Evolutionary conservation across 2,329 filamentous ascomycete genomes (phyloP).

Genomic region (Saccharata proteae): DNA sequence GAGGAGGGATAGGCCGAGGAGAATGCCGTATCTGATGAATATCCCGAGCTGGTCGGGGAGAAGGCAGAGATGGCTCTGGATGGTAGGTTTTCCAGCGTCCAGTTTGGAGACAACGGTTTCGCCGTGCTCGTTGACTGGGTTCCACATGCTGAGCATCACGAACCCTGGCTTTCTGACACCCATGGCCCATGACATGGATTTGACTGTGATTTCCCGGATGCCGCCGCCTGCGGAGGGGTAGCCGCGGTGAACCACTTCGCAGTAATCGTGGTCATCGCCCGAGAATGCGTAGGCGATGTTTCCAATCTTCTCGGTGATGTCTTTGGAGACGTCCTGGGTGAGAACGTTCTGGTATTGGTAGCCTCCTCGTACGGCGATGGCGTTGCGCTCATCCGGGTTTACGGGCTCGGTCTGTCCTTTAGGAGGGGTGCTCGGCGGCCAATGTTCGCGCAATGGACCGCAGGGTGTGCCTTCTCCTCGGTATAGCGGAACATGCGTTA

Average conservation of each 20-base stretch:
- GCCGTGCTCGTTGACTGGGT: slow-evolving; percentile 56
- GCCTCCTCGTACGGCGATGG: slow-evolving; percentile 63
- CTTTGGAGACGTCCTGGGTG: slow-evolving; percentile 59
- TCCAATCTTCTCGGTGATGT: slow-evolving; percentile 64
- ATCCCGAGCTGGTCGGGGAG: slow-evolving; percentile 78
- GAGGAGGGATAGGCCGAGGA: slow-evolving; percentile 44
- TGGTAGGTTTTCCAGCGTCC: slow-evolving; percentile 40
- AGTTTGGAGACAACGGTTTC: slow-evolving; percentile 14
- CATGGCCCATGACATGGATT: slow-evolving; percentile 94
- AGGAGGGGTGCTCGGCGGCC: slow-evolving; percentile 55
- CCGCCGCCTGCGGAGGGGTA: slow-evolving; percentile 46
- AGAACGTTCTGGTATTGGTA: slow-evolving; percentile 98
- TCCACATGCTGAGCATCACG: slow-evolving; percentile 79
- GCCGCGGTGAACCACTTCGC: slow-evolving; percentile 68
- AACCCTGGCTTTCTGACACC: slow-evolving; percentile 81
- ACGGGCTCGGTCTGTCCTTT: slow-evolving; percentile 44
- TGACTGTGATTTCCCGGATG: slow-evolving; percentile 77
- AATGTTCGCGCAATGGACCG: slow-evolving; percentile 73
- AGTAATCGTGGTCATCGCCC: slow-evolving; percentile 97
- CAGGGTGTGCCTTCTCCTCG: slow-evolving; percentile 74
- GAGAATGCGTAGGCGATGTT: slow-evolving; percentile 82
- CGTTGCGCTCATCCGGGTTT: slow-evolving; percentile 56
- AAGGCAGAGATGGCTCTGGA: slow-evolving; percentile 84
- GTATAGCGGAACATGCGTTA: slow-evolving; percentile 86
- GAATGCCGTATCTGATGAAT: slow-evolving; percentile 63